Conservation (phyloP, 352 stramenopile genomes). For the Phytophthora fragariaefolia region DNA sequence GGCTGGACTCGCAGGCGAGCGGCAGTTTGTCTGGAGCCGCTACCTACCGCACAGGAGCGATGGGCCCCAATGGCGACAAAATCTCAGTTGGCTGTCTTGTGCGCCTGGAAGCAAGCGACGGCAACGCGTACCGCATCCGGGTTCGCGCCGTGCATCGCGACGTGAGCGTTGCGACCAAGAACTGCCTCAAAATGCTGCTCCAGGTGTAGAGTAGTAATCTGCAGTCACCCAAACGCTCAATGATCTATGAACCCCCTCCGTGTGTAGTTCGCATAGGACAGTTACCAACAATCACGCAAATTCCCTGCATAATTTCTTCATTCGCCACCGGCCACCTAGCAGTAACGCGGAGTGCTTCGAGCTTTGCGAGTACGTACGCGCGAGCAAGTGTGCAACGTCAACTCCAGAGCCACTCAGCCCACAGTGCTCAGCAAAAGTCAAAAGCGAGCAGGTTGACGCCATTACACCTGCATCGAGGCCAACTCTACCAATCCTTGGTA, state of each 20-base stretch:
- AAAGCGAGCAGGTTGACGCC: neutral
- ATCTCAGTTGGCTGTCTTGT: constrained; percentile 94
- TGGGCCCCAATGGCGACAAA: constrained; percentile 91
- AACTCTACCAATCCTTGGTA: no score
- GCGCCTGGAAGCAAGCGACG: constrained; percentile 90
- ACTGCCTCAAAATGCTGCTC: constrained; percentile 67
- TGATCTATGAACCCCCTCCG: constrained; percentile 18
- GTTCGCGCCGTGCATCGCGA: constrained; percentile 93
- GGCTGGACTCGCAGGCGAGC: constrained; percentile 67
- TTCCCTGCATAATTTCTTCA: neutral
- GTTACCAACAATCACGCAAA: constrained; percentile 4
- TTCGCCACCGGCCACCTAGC: neutral
- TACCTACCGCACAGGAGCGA: constrained; percentile 92
- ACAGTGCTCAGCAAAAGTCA: constrained; percentile 15
- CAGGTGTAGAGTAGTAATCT: constrained; percentile 27
- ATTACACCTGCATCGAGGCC: no score
- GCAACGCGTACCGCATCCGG: constrained; percentile 88
- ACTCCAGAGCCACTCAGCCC: constrained; percentile 1
- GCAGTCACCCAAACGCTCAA: neutral
- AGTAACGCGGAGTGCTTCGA: constrained; percentile 6
- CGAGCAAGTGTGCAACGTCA: constrained; percentile 12
- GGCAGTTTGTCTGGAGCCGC: constrained; percentile 90
- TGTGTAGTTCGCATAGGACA: constrained; percentile 12
- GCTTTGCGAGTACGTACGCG: neutral
- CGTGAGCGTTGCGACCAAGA: constrained; percentile 75